These are phyloP conservation scores for Claviceps quebecensis DNA, from an alignment of 2,329 filamentous ascomycete genomes.

Conservation along the genomic window DNA sequence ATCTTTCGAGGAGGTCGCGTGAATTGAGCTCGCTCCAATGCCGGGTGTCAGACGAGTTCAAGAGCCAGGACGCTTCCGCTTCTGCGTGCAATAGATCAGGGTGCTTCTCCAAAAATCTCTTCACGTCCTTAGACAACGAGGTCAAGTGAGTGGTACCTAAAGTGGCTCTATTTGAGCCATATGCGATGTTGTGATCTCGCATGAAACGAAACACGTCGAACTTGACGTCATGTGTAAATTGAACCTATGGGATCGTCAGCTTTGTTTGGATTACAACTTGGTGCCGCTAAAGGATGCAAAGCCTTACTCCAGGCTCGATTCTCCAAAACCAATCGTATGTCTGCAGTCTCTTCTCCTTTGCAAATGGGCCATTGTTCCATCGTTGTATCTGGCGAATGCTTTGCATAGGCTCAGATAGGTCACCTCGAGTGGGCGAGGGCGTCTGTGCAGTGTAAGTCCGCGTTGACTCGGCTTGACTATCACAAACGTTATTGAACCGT, in stretches of 20 bases:
- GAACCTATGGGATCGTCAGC: constrained; percentile 23
- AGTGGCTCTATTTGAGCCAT: constrained; percentile 46
- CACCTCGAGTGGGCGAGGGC: constrained; percentile 1
- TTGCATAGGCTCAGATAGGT: constrained; percentile 48
- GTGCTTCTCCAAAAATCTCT: constrained; percentile 30
- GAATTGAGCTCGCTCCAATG: not conserved
- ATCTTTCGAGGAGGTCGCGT: not conserved
- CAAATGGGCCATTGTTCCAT: constrained; percentile 76
- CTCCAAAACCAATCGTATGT: constrained; percentile 47
- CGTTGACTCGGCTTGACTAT: not conserved
- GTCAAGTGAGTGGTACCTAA: constrained; percentile 29
- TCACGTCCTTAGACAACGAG: constrained; percentile 31
- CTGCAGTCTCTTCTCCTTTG: constrained; percentile 57
- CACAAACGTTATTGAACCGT: not conserved
- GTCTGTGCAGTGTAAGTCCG: not conserved
- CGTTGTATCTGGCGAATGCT: constrained; percentile 60
- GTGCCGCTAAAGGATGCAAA: constrained; percentile 2
- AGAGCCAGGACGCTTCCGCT: constrained; percentile 34
- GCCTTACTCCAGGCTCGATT: constrained; percentile 43
- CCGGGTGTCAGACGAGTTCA: constrained; percentile 11
- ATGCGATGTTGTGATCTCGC: constrained; percentile 69
- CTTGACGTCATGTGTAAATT: constrained; percentile 48
- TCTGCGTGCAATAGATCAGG: constrained; percentile 30
- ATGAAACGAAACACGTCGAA: constrained; percentile 83
- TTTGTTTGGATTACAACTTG: not conserved